Evolutionary conservation across 2,329 filamentous ascomycete species (phyloP), one percentile per base, ranked within the genome.

Genomic region (Fusarium sp.): DNA sequence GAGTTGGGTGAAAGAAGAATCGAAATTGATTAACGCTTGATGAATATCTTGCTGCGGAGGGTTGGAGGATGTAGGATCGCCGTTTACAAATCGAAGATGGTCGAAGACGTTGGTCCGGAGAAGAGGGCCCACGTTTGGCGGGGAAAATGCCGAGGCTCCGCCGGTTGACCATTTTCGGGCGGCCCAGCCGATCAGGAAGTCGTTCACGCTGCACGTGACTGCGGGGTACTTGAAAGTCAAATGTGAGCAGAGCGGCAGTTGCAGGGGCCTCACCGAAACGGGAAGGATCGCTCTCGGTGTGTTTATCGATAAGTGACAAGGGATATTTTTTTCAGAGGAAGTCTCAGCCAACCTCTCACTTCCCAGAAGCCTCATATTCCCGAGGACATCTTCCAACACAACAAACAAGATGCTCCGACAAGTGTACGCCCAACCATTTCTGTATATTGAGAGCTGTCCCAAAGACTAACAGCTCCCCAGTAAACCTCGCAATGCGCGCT

Each of bases 401-500:
- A 68, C 58, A 53, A 47, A 50, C 70, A 81, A 73, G 55, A 86
- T 86, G 84, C 81, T 86, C 73, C 83, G 84, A 55, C 83, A 85
- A 83, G 81, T 86, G 84, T 85, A 78, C 64, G 83, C 36, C 18
- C 23, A 46, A 34, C 27, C 44, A 5, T 4, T 23, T n/a, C 3
- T 18, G 52, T 15, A 61, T 39, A 16, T n/a, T 36, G 41, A 8
- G 18, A 5, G 30, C 3, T 5, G 9, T 34, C 43, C 7, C 39
- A 39, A 46, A 50, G 47, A 37, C 55, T 62, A 44, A 55, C 47
- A 50, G 27, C 6, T 4, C 7, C 8, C 7, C 71, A 89, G 87
- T 79, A 89, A 89, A 82, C 88, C 88, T 72, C 85, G 86, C 69
- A 90, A 89, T 82, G 94, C 95, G 75, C 94, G 96, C 86, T 96